Conservation (phyloP, 2,329 filamentous ascomycete species). For the Colletotrichum lentis region DNA sequence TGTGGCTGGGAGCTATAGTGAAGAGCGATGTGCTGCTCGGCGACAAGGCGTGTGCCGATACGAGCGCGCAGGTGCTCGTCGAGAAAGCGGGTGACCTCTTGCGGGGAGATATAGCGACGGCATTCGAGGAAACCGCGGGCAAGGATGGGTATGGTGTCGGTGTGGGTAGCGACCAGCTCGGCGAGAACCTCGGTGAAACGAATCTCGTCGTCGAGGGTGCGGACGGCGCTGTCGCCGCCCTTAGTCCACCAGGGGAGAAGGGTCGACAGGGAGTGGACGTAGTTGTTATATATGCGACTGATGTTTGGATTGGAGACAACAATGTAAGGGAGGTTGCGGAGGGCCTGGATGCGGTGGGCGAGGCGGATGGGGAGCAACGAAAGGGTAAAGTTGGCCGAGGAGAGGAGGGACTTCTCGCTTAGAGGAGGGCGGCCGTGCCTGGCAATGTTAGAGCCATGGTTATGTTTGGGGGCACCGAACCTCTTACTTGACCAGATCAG, state of each 20-base stretch:
- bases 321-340: slow-evolving; percentile 94
- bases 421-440: slow-evolving; percentile 84
- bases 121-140: slow-evolving; percentile 94
- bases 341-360: slow-evolving; percentile 89
- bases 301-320: slow-evolving; percentile 98
- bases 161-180: slow-evolving; percentile 93
- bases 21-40: slow-evolving; percentile 94
- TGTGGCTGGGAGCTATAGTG: slow-evolving; percentile 78
- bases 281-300: slow-evolving; percentile 93
- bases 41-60: slow-evolving; percentile 92
- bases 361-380: slow-evolving; percentile 90
- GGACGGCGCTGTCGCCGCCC: slow-evolving; percentile 62
- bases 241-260: slow-evolving; percentile 76
- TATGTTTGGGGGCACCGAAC: too few relatives aligned
- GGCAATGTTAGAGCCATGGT: neutral
- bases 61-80: slow-evolving; percentile 93
- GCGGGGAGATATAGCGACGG: slow-evolving; percentile 82
- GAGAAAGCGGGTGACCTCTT: slow-evolving; percentile 87
- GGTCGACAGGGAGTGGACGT: slow-evolving; percentile 90
- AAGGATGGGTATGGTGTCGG: slow-evolving; percentile 91
- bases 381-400: slow-evolving; percentile 95
- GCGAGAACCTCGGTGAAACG: slow-evolving; percentile 91
- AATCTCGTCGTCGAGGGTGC: slow-evolving; percentile 84
- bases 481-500: slow-evolving; percentile 83
- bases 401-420: slow-evolving; percentile 79